Base-by-base conservation (phyloP, 768 basidiomycete species). In the Coprinopsis sp. region DNA sequence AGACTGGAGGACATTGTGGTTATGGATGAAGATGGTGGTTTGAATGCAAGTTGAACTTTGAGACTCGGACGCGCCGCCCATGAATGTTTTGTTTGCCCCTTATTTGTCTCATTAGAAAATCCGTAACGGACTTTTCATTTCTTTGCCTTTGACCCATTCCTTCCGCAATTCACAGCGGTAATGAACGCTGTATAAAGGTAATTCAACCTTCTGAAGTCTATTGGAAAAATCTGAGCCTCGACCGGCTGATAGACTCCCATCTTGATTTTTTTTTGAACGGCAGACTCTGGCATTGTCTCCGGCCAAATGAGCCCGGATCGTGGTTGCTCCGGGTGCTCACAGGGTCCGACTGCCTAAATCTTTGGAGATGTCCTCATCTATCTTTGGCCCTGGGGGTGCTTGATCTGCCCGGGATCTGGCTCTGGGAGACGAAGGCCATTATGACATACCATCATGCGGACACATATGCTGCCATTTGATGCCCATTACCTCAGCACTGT, bases 1-100 rank as follows among this genome's bases (percentile, higher is more conserved):
- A 68, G 60, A 57, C 54, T 68, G 50, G 70, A 67, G 50, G 74
- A 74, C 78, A 79, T 80, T 47, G 51, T 63, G 51, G 43, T 56
- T 33, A 34, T 27, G 21, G 51, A 38, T 25, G 47, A 55, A 60
- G 57, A 53, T 62, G 56, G 62, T 64, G 56, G 51, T 59, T 54
- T 54, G 51, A 48, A 53, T 58, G 44, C 37, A 19, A 44, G 39
- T 30, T 47, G 45, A 48, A 54, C n/a, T 19, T 6, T 39, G 37
- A 39, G 21, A 22, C 21, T 10, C 18, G 38, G 38, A 51, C 50
- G 49, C 50, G 55, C 57, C n/a, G n/a, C n/a, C n/a, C 51, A 50
- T 52, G 54, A 47, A 51, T 56, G 54, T 37, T 54, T 46, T 43
- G 37, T 36, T 49, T 33, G 33, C 37, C 24, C 51, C 50, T 49